Evolutionary conservation across 2,329 filamentous ascomycete genomes (phyloP).

Genomic region (Xylaria sp.): DNA sequence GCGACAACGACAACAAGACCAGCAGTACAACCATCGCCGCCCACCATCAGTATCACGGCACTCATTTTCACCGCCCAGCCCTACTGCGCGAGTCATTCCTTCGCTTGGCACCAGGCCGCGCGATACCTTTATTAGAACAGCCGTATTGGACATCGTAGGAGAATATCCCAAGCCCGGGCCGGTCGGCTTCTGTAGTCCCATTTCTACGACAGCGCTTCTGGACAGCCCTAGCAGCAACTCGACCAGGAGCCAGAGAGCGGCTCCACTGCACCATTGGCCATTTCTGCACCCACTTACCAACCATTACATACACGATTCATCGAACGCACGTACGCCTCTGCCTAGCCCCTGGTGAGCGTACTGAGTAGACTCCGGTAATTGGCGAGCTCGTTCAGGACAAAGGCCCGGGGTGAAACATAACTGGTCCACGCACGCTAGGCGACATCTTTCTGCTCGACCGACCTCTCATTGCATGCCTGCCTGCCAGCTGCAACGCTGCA

Average conservation of each 20-base stretch:
- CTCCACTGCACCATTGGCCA: background rate
- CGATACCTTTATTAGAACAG: constrained; percentile 5
- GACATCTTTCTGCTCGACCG: background rate
- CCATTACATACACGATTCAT: background rate
- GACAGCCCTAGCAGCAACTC: background rate
- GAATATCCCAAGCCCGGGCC: constrained; percentile 9
- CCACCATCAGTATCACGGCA: background rate
- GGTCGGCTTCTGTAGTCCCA: background rate
- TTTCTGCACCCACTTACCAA: background rate
- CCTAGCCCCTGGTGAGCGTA: background rate
- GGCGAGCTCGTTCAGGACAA: background rate
- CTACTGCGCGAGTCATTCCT: constrained; percentile 11
- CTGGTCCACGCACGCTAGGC: background rate
- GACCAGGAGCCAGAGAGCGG: background rate
- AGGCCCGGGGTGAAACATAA: background rate
- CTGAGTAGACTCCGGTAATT: background rate
- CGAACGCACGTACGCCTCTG: background rate
- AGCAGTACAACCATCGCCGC: background rate
- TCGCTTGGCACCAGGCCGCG: background rate
- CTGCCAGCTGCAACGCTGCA: background rate
- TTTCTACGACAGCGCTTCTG: background rate
- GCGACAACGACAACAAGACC: background rate
- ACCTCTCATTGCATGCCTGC: background rate
- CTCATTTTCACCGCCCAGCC: background rate
- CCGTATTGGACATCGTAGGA: background rate